Evolutionary conservation across 805 yeast genomes (phyloP).

Genomic region (Kodamaea laetipori): DNA sequence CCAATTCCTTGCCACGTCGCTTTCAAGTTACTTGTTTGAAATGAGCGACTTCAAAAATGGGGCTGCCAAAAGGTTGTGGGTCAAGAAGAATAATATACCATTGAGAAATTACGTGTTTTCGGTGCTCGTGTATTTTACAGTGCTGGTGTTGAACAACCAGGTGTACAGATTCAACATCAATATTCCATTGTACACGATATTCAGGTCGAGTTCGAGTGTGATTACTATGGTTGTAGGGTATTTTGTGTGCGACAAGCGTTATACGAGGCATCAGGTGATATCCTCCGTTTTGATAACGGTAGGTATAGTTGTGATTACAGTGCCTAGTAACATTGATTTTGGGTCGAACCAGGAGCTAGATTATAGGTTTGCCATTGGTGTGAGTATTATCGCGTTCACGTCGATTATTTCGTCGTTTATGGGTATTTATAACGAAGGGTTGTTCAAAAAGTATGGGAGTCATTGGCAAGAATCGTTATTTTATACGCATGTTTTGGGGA

Average conservation of each 20-base stretch:
- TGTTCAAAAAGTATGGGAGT: conserved; percentile 51
- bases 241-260: conserved; percentile 46
- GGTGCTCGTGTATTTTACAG: conserved; percentile 51
- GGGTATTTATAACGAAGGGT: conserved; percentile 58
- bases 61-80: conserved; percentile 25
- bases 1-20: conserved; percentile 46
- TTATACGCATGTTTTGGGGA: conserved; percentile 56
- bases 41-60: conserved; percentile 30
- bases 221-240: conserved; percentile 61
- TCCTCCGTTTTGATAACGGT: conserved; percentile 54
- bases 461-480: conserved; percentile 69
- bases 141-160: conserved; percentile 56
- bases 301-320: conserved; percentile 53
- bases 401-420: conserved; percentile 56
- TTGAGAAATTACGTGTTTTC: conserved; percentile 45
- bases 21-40: conserved; percentile 32
- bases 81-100: conserved; percentile 43
- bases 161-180: conserved; percentile 60
- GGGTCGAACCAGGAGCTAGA: conserved; percentile 11
- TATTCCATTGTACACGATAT: conserved; percentile 66
- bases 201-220: conserved; percentile 65
- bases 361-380: conserved; percentile 32
- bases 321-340: conserved; percentile 12
- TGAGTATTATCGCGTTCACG: conserved; percentile 46
- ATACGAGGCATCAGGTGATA: conserved; percentile 46